Evolutionary conservation across 352 stramenopile genomes (phyloP), one percentile per base, ranked within the genome.

Genomic region (Albugo laibachii): DNA sequence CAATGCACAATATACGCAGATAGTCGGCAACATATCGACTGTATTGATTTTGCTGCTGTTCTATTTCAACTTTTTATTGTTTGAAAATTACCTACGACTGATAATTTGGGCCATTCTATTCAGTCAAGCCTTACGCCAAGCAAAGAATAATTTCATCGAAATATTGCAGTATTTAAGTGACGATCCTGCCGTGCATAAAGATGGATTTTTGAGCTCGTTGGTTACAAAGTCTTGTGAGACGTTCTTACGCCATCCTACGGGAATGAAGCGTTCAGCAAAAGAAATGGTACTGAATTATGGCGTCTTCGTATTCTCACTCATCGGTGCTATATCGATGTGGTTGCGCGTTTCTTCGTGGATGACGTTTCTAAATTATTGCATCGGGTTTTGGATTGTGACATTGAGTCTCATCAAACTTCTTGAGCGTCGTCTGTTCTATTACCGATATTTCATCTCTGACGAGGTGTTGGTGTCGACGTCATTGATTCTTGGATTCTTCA

Each of bases 31-130:
- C 59, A 81, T 92, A 45, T 83, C 76, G 50, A 92, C 78, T 41
- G 75, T 74, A 58, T 53, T 88, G 42, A 83, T 92, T 52, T 65
- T 88, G 52, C 54, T 81, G 40, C 69, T 92, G 40, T 77, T 84
- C 56, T 92, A 92, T 59, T 88, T 88, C 55, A 92, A 92, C 63
- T 92, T 92, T 54, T 57, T 88, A 38, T 63, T 92, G 47, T 92
- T 92, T 43, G 78, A 92, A 62, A 86, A 82, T 66, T 92, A 92
- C 58, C 45, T 88, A 54, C 65, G 76, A 5, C 61, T 92, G 36
- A 92, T 92, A 46, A 70, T 92, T 13, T 92, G 78, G 78, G 73
- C 74, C 36, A 83, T 88, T 50, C 52, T 92, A 36, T 85, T 83
- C 62, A 87, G 73, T 42, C 75, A 92, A 41, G 78, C 78, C 39